These are phyloP conservation scores for Inosperma sp. DNA, from an alignment of 768 basidiomycete species.

Conservation along the genomic window DNA sequence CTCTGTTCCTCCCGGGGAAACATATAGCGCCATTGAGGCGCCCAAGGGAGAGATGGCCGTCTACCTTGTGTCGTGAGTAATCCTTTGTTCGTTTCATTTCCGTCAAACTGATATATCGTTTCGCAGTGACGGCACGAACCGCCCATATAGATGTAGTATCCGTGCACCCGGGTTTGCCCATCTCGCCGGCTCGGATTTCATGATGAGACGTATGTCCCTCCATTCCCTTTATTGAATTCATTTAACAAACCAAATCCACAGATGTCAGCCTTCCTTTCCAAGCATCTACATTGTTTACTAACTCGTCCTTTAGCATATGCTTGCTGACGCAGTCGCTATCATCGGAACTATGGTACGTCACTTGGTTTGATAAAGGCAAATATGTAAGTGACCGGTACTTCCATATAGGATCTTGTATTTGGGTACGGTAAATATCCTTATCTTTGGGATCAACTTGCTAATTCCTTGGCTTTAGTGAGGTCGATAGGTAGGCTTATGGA, in stretches of 20 bases:
- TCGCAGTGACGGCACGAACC: constrained; percentile 83
- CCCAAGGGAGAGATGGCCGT: constrained; percentile 99
- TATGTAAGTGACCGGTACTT: constrained; percentile 3
- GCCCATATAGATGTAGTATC: constrained; percentile 96
- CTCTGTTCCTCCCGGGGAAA: constrained; percentile 93
- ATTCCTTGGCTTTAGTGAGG: constrained; percentile 30
- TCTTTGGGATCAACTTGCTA: constrained; percentile 1
- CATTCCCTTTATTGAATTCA: constrained; percentile 10
- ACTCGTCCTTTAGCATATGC: constrained; percentile 57
- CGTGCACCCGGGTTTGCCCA: constrained; percentile 96
- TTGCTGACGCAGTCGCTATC: constrained; percentile 93
- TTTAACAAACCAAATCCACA: constrained; percentile 15
- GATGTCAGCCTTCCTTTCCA: constrained; percentile 9
- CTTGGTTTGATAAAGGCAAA: constrained; percentile 4
- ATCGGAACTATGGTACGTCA: constrained; percentile 91
- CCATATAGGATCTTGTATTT: constrained; percentile 79
- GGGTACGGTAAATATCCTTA: constrained; percentile 54
- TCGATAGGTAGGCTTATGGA: constrained; percentile 28
- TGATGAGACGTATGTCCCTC: constrained; percentile 80
- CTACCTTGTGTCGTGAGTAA: constrained; percentile 86
- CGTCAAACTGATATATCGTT: background rate
- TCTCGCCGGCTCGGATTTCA: constrained; percentile 93
- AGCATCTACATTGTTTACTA: background rate
- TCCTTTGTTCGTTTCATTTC: background rate
- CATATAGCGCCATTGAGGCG: constrained; percentile 95